Evolutionary conservation across 208 protist genomes (phyloP).

Genomic region (Leishmania martiniquensis): DNA sequence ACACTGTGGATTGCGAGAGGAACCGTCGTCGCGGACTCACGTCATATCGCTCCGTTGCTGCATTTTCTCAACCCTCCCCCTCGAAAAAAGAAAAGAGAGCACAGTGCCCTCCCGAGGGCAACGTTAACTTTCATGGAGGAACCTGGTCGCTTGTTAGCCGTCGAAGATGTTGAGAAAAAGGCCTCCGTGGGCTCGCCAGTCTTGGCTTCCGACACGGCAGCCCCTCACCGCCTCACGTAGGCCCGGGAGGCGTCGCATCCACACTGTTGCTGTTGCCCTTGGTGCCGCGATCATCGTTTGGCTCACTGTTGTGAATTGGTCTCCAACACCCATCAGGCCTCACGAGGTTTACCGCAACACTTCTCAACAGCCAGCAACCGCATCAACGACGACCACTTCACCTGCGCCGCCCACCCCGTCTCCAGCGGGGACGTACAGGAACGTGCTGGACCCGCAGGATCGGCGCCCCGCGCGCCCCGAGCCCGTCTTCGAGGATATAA

Average conservation of each 20-base stretch:
- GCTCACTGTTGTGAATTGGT: not conserved
- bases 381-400: too few relatives aligned
- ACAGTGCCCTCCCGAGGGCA: not conserved
- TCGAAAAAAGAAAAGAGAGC: not conserved
- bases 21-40: too few relatives aligned
- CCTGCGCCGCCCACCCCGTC: too few relatives aligned
- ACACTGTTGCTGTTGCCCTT: not conserved
- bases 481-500: not conserved
- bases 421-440: not conserved
- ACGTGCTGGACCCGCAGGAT: not conserved
- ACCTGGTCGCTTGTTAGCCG: too few relatives aligned
- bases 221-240: too few relatives aligned
- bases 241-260: not conserved
- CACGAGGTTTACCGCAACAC: not conserved
- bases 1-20: too few relatives aligned
- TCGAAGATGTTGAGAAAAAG: not conserved
- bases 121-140: not conserved
- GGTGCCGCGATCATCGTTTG: not conserved
- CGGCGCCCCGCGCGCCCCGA: constrained; percentile 2
- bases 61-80: not conserved
- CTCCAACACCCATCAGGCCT: too few relatives aligned
- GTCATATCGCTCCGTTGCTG: too few relatives aligned
- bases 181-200: not conserved
- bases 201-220: not conserved
- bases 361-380: not conserved